Conservation (phyloP, 352 stramenopile genomes). For the Phytophthora cajani region DNA sequence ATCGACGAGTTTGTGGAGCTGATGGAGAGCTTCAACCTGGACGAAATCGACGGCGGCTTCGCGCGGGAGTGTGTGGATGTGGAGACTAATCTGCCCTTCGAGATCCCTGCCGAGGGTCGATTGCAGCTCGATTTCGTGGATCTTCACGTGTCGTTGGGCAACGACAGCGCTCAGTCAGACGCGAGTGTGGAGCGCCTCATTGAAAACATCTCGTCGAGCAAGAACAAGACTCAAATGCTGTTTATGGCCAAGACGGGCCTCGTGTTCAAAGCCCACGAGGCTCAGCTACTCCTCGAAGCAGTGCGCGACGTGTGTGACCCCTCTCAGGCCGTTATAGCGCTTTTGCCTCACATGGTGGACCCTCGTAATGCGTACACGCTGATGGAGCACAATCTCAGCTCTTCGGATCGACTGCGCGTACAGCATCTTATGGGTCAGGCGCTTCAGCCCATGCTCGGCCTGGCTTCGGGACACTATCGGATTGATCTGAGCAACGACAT, state of each 20-base stretch:
- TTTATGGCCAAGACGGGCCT: slow-evolving; percentile 80
- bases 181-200: slow-evolving; percentile 74
- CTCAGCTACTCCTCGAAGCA: slow-evolving; percentile 72
- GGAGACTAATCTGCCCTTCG: slow-evolving; percentile 61
- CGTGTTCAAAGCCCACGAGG: slow-evolving; percentile 70
- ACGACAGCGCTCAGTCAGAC: slow-evolving; percentile 73
- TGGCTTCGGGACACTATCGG: slow-evolving; percentile 70
- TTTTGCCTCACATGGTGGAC: slow-evolving; percentile 82
- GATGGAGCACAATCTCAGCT: slow-evolving; percentile 71
- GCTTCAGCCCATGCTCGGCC: slow-evolving; percentile 67
- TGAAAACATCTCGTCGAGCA: slow-evolving; percentile 77
- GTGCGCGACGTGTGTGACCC: slow-evolving; percentile 70
- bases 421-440: slow-evolving; percentile 73
- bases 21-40: slow-evolving; percentile 73
- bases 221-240: slow-evolving; percentile 85
- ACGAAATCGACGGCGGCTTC: slow-evolving; percentile 46
- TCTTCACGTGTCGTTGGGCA: slow-evolving; percentile 72
- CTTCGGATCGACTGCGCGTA: slow-evolving; percentile 53
- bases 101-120: slow-evolving; percentile 66
- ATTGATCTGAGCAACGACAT: slow-evolving; percentile 73
- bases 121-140: slow-evolving; percentile 79
- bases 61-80: slow-evolving; percentile 66
- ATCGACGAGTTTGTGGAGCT: slow-evolving; percentile 82
- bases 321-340: slow-evolving; percentile 63
- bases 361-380: slow-evolving; percentile 62